phyloP scores from a whole-genome alignment of 345 rosid genomes.

The Syzygium oleosum region DNA sequence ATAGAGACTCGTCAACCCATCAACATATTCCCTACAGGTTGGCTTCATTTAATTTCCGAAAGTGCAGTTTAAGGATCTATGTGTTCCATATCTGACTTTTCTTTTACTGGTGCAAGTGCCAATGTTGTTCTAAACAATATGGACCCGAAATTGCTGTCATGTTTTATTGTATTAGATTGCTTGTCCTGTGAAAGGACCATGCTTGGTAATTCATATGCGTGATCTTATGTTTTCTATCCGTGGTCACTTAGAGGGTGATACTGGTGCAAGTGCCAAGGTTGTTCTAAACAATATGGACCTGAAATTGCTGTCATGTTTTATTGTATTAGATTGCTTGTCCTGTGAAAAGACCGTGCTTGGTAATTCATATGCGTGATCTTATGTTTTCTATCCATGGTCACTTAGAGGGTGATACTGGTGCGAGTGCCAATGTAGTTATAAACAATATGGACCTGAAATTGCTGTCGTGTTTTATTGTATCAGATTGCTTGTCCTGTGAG shows the following conservation, averaged over 20 bases:
- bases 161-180: background rate
- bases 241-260: background rate
- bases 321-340: background rate
- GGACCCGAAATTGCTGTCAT: background rate
- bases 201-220: background rate
- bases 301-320: background rate
- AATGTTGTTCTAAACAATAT: background rate
- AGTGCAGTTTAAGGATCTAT: background rate
- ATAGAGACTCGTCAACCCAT: conserved; percentile 65
- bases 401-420: background rate
- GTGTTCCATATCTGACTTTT: background rate
- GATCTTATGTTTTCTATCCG: background rate
- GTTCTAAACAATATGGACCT: background rate
- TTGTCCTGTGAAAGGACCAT: background rate
- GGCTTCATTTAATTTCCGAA: background rate
- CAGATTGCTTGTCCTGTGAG: background rate
- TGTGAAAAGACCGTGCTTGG: background rate
- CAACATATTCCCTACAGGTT: conserved; percentile 93
- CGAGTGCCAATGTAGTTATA: background rate
- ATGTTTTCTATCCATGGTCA: background rate
- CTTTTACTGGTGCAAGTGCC: background rate
- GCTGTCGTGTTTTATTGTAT: background rate
- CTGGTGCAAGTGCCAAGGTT: background rate
- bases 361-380: background rate
- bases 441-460: background rate